These are phyloP conservation scores for Petunia secreta DNA, from an alignment of 257 asterid genomes.

Conservation along the genomic window DNA sequence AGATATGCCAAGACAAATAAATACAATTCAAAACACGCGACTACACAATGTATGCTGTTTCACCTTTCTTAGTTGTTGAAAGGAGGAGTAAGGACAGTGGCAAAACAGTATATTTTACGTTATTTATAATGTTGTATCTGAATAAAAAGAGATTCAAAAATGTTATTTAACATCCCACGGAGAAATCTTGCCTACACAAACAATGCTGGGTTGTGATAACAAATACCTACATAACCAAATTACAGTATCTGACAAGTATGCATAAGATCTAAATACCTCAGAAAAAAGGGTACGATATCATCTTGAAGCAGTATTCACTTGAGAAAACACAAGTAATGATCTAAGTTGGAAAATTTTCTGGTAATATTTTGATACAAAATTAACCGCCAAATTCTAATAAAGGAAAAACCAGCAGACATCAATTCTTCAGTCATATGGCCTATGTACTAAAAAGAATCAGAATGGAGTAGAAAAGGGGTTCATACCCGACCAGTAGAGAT, in stretches of 20 bases:
- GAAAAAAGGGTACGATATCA: neutral
- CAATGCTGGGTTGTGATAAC: neutral
- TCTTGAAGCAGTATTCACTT: neutral
- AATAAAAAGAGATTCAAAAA: neutral
- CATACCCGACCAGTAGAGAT: neutral
- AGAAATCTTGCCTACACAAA: neutral
- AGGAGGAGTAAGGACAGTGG: neutral
- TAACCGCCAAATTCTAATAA: neutral
- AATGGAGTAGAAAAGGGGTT: neutral
- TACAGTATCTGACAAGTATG: slow-evolving; percentile 21
- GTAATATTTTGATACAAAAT: neutral
- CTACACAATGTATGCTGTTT: neutral
- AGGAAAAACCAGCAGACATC: slow-evolving; percentile 7
- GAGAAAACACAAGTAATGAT: neutral
- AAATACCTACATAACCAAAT: slow-evolving; percentile 12
- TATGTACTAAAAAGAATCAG: neutral
- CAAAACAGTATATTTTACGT: neutral
- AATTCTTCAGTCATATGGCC: slow-evolving; percentile 19
- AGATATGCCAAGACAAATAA: neutral
- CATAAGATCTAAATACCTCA: neutral
- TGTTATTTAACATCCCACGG: neutral
- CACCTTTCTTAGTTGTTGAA: slow-evolving; percentile 10
- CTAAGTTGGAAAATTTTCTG: neutral
- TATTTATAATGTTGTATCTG: too few relatives aligned
- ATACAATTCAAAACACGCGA: neutral